Base-by-base conservation (phyloP, 345 rosid genomes). In the Eucalyptus sp. region DNA sequence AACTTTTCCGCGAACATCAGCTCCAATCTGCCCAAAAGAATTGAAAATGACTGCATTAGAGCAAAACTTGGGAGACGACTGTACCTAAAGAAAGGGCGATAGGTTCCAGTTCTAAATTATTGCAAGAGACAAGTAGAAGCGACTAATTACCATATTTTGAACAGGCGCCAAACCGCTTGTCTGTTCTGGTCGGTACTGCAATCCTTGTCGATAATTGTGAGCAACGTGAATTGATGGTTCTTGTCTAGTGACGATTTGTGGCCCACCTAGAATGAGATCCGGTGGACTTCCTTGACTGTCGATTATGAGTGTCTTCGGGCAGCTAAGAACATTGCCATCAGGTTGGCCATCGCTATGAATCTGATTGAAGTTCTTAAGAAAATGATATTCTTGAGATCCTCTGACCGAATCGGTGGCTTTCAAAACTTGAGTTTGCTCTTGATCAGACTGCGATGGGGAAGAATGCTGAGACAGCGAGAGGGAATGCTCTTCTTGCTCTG, bases 371-470 rank as follows among this genome's bases (percentile, higher is more conserved):
- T 88, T 91, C 92, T 92, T 92, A n/a, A 94, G 91, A 66, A 94
- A 86, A 86, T 91, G 86, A 86, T 92, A 90, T 25, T 93, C 96
- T 86, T 88, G 92, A 79, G 91, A 79, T 10, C 86, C 88, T 56
- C 91, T 24, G 17, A 85, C 50, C 49, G 93, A 88, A 86, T 90
- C 92, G 6, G 89, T 16, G 14, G 89, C 51, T 88, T 90, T 93
- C 66, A 86, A 62, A n/a, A 86, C 90, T 7, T 93, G 92, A 31
- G 91, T 88, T 89, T 92, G 96, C 50, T 96, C 97, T 89, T 93
- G 96, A 89, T 96, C 98, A 81, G 96, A 96, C 88, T 91, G 95
- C 10, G 96, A 95, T 27, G 98, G 95, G 12, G 98, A 95, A 4
- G 98, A 96, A 90, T 93, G 93, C 90, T 92, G 96, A 20, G 98